phyloP scores from a whole-genome alignment of 306 rosid genomes.

The Albizia julibrissin region DNA sequence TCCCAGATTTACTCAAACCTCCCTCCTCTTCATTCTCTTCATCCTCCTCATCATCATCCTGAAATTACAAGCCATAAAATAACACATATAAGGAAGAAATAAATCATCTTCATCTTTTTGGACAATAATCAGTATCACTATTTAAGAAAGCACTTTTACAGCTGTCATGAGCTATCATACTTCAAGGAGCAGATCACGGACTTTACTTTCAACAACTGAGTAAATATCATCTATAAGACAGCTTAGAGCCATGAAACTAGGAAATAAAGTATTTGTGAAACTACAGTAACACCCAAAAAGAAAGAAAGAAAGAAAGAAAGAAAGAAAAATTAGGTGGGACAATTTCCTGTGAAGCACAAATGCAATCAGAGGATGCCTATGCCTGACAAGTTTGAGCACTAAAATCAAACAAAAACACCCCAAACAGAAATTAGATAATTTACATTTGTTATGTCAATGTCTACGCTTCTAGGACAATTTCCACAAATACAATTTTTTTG shows the following conservation, averaged over 20 bases:
- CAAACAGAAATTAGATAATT: background rate
- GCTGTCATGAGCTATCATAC: constrained; percentile 15
- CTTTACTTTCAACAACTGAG: background rate
- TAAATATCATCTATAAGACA: background rate
- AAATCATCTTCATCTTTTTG: background rate
- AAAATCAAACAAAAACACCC: background rate
- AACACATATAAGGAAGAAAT: constrained; percentile 20
- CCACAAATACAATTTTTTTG: background rate
- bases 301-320: background rate
- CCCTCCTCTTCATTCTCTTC: constrained; percentile 78
- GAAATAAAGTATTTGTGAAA: background rate
- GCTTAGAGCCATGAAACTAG: background rate
- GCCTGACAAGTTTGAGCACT: background rate
- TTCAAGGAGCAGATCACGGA: constrained; percentile 26
- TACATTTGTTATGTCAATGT: background rate
- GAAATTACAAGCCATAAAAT: constrained; percentile 31
- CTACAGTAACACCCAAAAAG: background rate
- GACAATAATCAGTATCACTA: background rate
- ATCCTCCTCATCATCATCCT: constrained; percentile 90
- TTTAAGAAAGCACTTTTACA: background rate
- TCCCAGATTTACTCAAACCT: constrained; percentile 95
- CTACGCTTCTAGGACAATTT: background rate
- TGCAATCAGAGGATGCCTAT: background rate
- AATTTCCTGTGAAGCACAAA: background rate
- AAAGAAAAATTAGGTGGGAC: background rate